These are phyloP conservation scores for Colletotrichum falcatum DNA, from an alignment of 2,329 filamentous ascomycete genomes.

Conservation along the genomic window DNA sequence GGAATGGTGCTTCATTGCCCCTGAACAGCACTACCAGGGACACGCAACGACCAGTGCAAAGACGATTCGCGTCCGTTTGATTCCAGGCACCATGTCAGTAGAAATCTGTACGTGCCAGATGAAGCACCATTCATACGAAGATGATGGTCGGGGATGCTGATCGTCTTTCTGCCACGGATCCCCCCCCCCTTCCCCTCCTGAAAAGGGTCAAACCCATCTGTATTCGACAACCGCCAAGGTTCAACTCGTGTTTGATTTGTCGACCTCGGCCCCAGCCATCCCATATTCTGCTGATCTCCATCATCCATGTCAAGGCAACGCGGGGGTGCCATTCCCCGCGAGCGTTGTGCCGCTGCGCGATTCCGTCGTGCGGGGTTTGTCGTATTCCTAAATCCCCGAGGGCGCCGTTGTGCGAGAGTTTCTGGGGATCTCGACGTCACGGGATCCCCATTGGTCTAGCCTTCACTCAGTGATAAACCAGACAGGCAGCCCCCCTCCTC, in stretches of 20 bases:
- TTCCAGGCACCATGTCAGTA: slow-evolving; percentile 8
- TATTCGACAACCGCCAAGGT: background rate
- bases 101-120: background rate
- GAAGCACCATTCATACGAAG: background rate
- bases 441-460: background rate
- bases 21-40: slow-evolving; percentile 15
- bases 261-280: slow-evolving; percentile 31
- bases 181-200: too few species aligned
- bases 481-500: background rate
- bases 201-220: background rate
- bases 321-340: slow-evolving; percentile 20
- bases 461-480: too few species aligned
- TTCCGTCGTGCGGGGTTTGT: slow-evolving; percentile 34
- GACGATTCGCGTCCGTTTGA: slow-evolving; percentile 24
- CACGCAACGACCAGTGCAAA: slow-evolving; percentile 13
- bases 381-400: slow-evolving; percentile 2
- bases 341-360: background rate
- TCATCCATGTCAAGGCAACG: slow-evolving; percentile 28
- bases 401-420: slow-evolving; percentile 9
- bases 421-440: background rate
- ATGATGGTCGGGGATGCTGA: background rate
- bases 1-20: background rate
- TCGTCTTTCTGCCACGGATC: background rate
- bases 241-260: slow-evolving; percentile 5
- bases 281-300: slow-evolving; percentile 27